Percentiles rank a stretch among this genome's conserved stretches.
These are phyloP conservation scores for Kodamaea leandrae DNA, from an alignment of 805 yeast species.

Conservation along the genomic window DNA sequence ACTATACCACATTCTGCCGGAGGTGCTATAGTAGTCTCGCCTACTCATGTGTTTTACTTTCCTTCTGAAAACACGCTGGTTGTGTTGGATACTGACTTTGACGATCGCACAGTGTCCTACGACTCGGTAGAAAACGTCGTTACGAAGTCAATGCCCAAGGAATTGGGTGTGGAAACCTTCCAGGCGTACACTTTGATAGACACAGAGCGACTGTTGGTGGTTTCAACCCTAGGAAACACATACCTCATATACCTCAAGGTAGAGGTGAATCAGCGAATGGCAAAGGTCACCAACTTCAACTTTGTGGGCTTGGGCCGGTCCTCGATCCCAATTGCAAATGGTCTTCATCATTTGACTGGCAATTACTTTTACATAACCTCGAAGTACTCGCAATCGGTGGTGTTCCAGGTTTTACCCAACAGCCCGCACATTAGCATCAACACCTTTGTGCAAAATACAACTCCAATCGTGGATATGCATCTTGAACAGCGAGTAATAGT, in stretches of 20 bases:
- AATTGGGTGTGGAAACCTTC: conserved; percentile 6
- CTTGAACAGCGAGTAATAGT: conserved; percentile 12
- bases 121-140: conserved; percentile 14
- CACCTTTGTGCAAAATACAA: conserved; percentile 22
- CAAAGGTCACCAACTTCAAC: conserved; percentile 16
- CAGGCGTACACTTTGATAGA: conserved; percentile 24
- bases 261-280: not conserved
- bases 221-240: conserved; percentile 30
- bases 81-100: conserved; percentile 9
- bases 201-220: conserved; percentile 23
- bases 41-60: conserved; percentile 28
- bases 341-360: conserved; percentile 25
- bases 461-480: conserved; percentile 31
- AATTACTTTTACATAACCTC: conserved; percentile 32
- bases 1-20: conserved; percentile 21
- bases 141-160: conserved; percentile 17
- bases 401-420: conserved; percentile 24
- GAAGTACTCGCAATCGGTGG: conserved; percentile 27
- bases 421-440: conserved; percentile 27
- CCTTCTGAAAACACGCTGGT: conserved; percentile 17
- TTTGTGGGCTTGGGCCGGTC: conserved; percentile 27
- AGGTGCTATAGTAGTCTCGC: conserved; percentile 29
- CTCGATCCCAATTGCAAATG: conserved; percentile 24
- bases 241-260: conserved; percentile 20
- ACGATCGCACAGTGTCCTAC: conserved; percentile 14